Conservation (phyloP, 108 stramenopile species). For the Schizochytrium sp. region DNA sequence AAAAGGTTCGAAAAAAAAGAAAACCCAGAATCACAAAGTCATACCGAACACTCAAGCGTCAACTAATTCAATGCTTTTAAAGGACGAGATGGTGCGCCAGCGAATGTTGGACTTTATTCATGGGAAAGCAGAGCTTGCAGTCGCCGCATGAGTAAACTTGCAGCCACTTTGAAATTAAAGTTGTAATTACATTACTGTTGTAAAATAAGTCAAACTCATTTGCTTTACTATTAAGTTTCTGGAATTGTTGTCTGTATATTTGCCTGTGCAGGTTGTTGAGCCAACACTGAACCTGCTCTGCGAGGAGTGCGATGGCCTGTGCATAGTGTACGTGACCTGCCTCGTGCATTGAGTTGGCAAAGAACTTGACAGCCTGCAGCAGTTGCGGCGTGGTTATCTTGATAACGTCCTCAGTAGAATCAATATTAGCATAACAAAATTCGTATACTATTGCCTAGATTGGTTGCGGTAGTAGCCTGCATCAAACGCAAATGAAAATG, state of each 20-base stretch:
- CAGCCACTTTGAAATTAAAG: too few relatives aligned
- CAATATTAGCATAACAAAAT: too few relatives aligned
- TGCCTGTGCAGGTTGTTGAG: too few relatives aligned
- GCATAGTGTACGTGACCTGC: conserved; percentile 21
- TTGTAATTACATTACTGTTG: too few relatives aligned
- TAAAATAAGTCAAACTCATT: too few relatives aligned
- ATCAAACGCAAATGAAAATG: too few relatives aligned
- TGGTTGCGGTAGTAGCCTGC: too few relatives aligned
- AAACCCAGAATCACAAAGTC: background rate
- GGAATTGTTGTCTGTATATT: too few relatives aligned
- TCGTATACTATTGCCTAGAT: too few relatives aligned
- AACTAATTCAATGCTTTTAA: background rate
- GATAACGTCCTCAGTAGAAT: too few relatives aligned
- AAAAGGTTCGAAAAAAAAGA: too few relatives aligned
- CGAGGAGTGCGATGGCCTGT: conserved; percentile 55
- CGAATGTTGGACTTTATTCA: background rate
- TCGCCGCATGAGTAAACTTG: background rate
- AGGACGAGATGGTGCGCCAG: conserved; percentile 1
- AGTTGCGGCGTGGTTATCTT: conserved; percentile 26
- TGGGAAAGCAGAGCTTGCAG: background rate
- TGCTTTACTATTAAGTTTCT: too few relatives aligned
- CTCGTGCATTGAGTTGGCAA: conserved; percentile 22
- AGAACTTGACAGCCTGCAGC: conserved; percentile 38
- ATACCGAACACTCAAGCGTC: background rate
- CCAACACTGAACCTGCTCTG: conserved; percentile 55